These are phyloP conservation scores for Mimosa bimucronata DNA, from an alignment of 306 rosid species.

Conservation along the genomic window DNA sequence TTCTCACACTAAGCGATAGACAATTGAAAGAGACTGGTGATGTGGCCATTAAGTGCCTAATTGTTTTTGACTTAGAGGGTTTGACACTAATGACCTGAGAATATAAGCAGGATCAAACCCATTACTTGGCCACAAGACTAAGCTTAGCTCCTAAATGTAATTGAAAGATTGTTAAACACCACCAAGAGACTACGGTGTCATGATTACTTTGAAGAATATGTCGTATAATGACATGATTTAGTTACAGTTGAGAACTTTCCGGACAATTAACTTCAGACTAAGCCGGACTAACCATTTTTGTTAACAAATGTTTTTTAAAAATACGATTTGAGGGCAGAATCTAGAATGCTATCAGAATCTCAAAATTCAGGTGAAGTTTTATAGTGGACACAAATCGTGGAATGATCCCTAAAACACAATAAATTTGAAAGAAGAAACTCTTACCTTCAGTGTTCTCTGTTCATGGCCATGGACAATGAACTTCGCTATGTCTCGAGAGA, in stretches of 20 bases:
- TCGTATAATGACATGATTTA: background rate
- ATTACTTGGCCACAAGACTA: too few species aligned
- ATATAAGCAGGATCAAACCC: too few species aligned
- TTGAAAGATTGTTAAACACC: background rate
- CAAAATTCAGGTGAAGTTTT: slow-evolving; percentile 13
- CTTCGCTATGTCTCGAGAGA: slow-evolving; percentile 86
- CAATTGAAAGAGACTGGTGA: too few species aligned
- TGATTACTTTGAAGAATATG: background rate
- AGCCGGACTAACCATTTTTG: background rate
- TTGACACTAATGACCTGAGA: too few species aligned
- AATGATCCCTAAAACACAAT: background rate
- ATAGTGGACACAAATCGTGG: background rate
- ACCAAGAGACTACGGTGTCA: background rate
- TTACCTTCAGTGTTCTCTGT: slow-evolving; percentile 72
- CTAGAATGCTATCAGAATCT: background rate
- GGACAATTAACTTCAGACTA: background rate
- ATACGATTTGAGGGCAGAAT: background rate
- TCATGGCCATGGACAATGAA: slow-evolving; percentile 70
- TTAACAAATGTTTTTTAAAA: background rate
- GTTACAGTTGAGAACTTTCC: background rate
- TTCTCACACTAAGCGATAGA: too few species aligned
- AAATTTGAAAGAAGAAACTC: slow-evolving; percentile 18
- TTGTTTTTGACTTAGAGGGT: too few species aligned
- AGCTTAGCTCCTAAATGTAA: too few species aligned
- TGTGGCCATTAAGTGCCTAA: too few species aligned